phyloP scores from a whole-genome alignment of 2,329 filamentous ascomycete genomes.

The Scedosporium apiospermum region DNA sequence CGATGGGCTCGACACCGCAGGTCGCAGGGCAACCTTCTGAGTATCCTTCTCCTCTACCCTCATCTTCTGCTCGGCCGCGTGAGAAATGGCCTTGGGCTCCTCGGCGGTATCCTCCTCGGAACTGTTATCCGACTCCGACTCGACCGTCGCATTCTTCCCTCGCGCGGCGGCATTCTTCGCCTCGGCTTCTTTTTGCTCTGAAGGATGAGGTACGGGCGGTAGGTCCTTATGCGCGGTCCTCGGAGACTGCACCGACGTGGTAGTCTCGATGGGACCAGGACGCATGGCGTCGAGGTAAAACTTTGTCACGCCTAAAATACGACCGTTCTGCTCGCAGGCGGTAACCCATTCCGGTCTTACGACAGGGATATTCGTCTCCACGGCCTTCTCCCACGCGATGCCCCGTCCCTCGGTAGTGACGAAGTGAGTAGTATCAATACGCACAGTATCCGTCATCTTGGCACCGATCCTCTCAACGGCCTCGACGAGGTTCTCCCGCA shows the following conservation, averaged over 20 bases:
- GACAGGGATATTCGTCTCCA: constrained; percentile 96
- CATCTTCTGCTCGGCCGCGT: constrained; percentile 41
- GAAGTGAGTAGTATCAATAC: constrained; percentile 98
- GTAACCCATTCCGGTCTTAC: constrained; percentile 96
- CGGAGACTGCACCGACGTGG: constrained; percentile 17
- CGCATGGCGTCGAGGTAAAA: constrained; percentile 84
- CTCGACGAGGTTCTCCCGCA: constrained; percentile 61
- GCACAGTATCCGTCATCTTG: constrained; percentile 78
- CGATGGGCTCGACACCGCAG: constrained; percentile 15
- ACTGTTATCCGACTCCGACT: constrained; percentile 20
- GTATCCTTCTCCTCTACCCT: constrained; percentile 44
- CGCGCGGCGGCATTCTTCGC: constrained; percentile 12
- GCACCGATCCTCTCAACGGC: constrained; percentile 85
- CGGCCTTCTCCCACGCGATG: constrained; percentile 87
- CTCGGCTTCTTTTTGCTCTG: constrained; percentile 9
- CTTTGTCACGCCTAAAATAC: constrained; percentile 86
- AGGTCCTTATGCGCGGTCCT: constrained; percentile 24
- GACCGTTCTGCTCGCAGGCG: constrained; percentile 86
- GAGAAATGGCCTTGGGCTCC: constrained; percentile 23
- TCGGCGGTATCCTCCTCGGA: constrained; percentile 17
- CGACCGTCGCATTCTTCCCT: constrained; percentile 16
- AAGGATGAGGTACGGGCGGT: constrained; percentile 15
- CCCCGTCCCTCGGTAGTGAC: constrained; percentile 91
- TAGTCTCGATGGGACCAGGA: constrained; percentile 29
- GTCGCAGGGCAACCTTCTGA: constrained; percentile 42